Percentiles rank a stretch among this genome's conserved stretches.
Evolutionary conservation across 1,284 basidiomycete species (phyloP).

Genomic region (Pyrrhoderma noxium): DNA sequence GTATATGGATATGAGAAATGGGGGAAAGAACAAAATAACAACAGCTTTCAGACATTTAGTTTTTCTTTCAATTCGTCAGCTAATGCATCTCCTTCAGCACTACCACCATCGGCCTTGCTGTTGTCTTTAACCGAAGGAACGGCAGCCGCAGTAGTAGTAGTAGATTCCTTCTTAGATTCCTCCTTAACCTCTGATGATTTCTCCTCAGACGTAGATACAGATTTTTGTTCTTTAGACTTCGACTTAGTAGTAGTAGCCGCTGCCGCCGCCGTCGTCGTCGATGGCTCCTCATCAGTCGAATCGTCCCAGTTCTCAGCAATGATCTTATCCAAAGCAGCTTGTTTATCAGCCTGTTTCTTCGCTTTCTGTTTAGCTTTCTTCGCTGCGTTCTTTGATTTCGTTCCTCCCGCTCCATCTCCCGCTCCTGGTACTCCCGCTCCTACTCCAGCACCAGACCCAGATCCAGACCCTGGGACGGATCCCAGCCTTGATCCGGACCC

Average conservation of each 20-base stretch:
- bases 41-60: constrained; percentile 28
- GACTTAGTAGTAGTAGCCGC: background rate
- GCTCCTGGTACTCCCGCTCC: constrained; percentile 21
- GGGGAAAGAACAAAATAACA: no score
- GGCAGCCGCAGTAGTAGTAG: no score
- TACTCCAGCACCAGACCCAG: constrained; percentile 7
- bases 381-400: constrained; percentile 28
- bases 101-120: background rate
- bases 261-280: constrained; percentile 22
- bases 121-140: background rate
- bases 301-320: constrained; percentile 74
- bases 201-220: background rate
- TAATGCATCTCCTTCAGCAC: constrained; percentile 27
- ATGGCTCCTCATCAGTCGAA: constrained; percentile 48
- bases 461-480: no score
- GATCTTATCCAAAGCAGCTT: constrained; percentile 21
- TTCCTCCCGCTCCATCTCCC: constrained; percentile 19
- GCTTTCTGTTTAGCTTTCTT: constrained; percentile 77
- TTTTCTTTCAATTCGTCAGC: constrained; percentile 37
- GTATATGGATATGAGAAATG: no score
- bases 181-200: background rate
- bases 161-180: background rate
- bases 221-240: no score
- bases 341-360: constrained; percentile 59
- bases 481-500: constrained; percentile 27